Evolutionary conservation across 352 stramenopile species (phyloP).

Genomic region (Phytophthora idaei): DNA sequence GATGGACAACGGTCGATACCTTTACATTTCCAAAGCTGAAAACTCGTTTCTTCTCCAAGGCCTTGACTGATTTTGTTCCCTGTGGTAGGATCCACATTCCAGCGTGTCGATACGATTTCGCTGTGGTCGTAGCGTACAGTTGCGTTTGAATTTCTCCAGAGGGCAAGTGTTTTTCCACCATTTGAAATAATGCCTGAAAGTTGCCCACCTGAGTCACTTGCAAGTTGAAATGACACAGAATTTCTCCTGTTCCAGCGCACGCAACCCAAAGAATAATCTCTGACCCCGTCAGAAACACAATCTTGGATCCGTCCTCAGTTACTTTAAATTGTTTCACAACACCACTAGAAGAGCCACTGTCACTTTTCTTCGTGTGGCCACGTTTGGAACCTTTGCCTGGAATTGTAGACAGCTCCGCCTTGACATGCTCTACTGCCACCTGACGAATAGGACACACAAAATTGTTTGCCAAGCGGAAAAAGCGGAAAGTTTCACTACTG

Average conservation of each 20-base stretch:
- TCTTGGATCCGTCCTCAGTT: conserved; percentile 13
- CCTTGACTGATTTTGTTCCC: not conserved
- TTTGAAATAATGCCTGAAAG: conserved; percentile 18
- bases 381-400: too few relatives aligned
- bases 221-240: conserved; percentile 17
- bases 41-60: not conserved
- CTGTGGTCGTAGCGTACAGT: conserved; percentile 18
- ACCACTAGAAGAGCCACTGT: conserved; percentile 7
- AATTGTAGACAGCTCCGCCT: not conserved
- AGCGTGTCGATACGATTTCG: conserved; percentile 19
- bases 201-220: conserved; percentile 1
- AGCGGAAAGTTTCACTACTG: conserved; percentile 29
- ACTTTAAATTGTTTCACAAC: conserved; percentile 20
- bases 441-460: conserved; percentile 25
- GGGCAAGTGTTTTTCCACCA: not conserved
- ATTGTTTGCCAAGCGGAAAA: conserved; percentile 21
- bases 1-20: not conserved
- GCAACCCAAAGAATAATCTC: conserved; percentile 20
- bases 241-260: conserved; percentile 17
- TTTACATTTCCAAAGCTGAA: conserved; percentile 24
- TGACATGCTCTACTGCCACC: conserved; percentile 10
- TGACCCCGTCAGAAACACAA: conserved; percentile 17
- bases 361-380: not conserved
- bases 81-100: conserved; percentile 23
- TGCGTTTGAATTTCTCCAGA: conserved; percentile 8